phyloP scores from a whole-genome alignment of 2,329 filamentous ascomycete genomes.

The Diaporthe australafricana region DNA sequence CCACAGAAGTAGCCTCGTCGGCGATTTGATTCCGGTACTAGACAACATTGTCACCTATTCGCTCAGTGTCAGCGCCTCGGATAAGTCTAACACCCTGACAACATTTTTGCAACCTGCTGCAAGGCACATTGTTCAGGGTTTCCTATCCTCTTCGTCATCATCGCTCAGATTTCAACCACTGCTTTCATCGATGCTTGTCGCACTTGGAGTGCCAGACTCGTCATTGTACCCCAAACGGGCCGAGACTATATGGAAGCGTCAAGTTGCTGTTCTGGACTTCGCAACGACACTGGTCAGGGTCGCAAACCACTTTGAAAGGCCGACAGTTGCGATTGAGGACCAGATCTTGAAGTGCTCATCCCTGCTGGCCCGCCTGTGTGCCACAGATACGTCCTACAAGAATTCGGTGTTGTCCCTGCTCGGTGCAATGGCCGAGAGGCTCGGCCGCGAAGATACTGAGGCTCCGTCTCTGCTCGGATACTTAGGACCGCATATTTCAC shows the following conservation, averaged over 20 bases:
- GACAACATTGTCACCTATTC: slow-evolving; percentile 77
- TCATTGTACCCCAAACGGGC: slow-evolving; percentile 70
- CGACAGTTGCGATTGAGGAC: slow-evolving; percentile 76
- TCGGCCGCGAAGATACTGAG: slow-evolving; percentile 75
- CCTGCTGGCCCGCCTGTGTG: slow-evolving; percentile 81
- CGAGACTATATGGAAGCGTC: slow-evolving; percentile 69
- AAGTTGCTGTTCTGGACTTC: slow-evolving; percentile 73
- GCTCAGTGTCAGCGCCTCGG: slow-evolving; percentile 73
- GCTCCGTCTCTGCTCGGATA: slow-evolving; percentile 95
- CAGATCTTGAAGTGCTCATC: slow-evolving; percentile 86
- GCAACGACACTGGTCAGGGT: slow-evolving; percentile 78
- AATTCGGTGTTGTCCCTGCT: slow-evolving; percentile 76
- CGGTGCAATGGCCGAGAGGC: slow-evolving; percentile 78
- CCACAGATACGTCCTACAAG: slow-evolving; percentile 74
- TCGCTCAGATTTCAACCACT: slow-evolving; percentile 83
- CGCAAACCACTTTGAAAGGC: slow-evolving; percentile 71
- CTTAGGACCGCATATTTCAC: slow-evolving; percentile 83
- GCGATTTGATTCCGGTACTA: slow-evolving; percentile 76
- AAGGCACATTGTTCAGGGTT: slow-evolving; percentile 79
- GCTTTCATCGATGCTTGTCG: slow-evolving; percentile 75
- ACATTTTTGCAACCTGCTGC: slow-evolving; percentile 78
- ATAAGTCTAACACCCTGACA: slow-evolving; percentile 52
- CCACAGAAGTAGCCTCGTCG: slow-evolving; percentile 77
- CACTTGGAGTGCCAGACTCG: slow-evolving; percentile 68
- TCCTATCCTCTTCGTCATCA: slow-evolving; percentile 76